A percentile compares a stretch with the other conserved stretches of the same genome.
phyloP scores from a whole-genome alignment of 2,329 filamentous ascomycete species.

The Penicillium brevicompactum region DNA sequence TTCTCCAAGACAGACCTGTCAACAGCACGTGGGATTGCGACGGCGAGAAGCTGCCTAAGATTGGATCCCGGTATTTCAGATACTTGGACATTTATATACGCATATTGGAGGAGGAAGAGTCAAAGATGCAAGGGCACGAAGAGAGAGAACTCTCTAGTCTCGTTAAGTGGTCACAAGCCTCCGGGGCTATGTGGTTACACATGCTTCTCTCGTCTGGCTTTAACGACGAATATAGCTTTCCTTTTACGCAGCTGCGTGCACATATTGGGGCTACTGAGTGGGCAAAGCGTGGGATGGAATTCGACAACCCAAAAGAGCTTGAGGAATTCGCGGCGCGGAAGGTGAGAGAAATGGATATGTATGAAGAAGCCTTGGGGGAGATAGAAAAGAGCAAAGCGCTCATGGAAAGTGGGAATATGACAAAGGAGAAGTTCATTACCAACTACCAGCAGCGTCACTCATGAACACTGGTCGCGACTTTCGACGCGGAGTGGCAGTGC shows the following conservation, averaged over 20 bases:
- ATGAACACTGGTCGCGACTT: too few species aligned
- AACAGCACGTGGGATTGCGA: constrained; percentile 14
- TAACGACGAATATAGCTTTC: constrained; percentile 34
- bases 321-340: constrained; percentile 30
- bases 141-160: constrained; percentile 33
- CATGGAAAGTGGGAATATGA: constrained; percentile 31
- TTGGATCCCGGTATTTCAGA: constrained; percentile 11
- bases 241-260: constrained; percentile 30
- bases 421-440: constrained; percentile 25
- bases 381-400: constrained; percentile 32
- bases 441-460: too few species aligned
- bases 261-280: constrained; percentile 24
- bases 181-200: constrained; percentile 41
- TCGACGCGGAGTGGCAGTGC: too few species aligned
- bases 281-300: constrained; percentile 23
- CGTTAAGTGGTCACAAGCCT: constrained; percentile 36
- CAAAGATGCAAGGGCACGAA: constrained; percentile 27
- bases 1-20: constrained; percentile 36
- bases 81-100: constrained; percentile 30
- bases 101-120: constrained; percentile 37
- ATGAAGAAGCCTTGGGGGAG: constrained; percentile 35
- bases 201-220: constrained; percentile 38
- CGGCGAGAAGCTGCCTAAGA: neutral
- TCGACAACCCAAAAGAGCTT: constrained; percentile 21
- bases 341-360: constrained; percentile 30